Evolutionary conservation across 169 alveolate species (phyloP), one percentile per base, ranked within the genome.

Genomic region (Perkinsus olseni): DNA sequence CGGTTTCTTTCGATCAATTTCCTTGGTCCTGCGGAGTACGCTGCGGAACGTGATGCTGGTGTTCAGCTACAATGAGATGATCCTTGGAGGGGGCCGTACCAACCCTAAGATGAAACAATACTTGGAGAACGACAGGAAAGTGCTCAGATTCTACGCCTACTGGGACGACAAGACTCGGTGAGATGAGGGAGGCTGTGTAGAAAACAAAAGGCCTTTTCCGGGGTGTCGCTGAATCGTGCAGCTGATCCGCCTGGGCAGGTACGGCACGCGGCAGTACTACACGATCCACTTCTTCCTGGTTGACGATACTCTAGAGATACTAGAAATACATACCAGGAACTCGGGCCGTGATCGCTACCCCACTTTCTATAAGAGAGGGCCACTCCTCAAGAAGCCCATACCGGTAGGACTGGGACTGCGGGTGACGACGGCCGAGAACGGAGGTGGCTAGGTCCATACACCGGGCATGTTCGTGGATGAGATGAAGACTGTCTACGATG

Each of bases 121-220:
- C 95, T 82, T 97, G 37, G 96, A 96, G 93, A 97, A 97, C 93
- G 98, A 97, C 92, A 95, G 98, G 95, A 96, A 96, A 94, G 99
- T 97, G 24, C 94, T 97, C 31, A 94, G 96, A 82, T 96, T 96
- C 94, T 91, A 91, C 74, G 39, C 74, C 92, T 91, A 91, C 74
- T 91, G 92, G 92, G 92, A 91, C 74, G 92, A 91, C 74, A 91
- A 91, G 37, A 91, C 92, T 0, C 38, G 39, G 92, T 62, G 82
- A 24, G 82, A 28, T 4, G 82, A 24, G 36, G 82, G n/a, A n/a
- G n/a, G n/a, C n/a, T n/a, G n/a, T n/a, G n/a, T n/a, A n/a, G n/a
- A n/a, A n/a, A n/a, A n/a, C n/a, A n/a, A n/a, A n/a, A n/a, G n/a
- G n/a, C n/a, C n/a, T n/a, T n/a, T n/a, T 62, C 82, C 8, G 17